Evolutionary conservation across 2,329 filamentous ascomycete genomes (phyloP), one percentile per base, ranked within the genome.

Genomic region (Penicillium sp.): DNA sequence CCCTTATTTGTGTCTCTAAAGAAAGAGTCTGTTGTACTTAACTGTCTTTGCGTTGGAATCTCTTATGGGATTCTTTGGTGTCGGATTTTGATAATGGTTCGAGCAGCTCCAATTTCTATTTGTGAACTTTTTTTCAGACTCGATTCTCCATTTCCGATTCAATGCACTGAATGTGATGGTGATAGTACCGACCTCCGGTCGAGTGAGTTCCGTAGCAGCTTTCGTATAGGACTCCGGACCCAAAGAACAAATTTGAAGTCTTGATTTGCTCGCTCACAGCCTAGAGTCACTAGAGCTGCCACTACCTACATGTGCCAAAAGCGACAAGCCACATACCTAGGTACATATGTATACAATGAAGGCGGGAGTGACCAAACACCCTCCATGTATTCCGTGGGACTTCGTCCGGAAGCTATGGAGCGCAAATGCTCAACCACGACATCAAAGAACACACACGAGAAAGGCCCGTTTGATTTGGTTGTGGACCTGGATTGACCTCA

Each of bases 41-140:
- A 61, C 47, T 55, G 51, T 51, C 39, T 56, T 57, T 55, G 54
- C 45, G 43, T 49, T 51, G 43, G 45, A 48, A 48, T 56, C 48
- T 50, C 44, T 49, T 29, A 12, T 51, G 45, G 45, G 48, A 51
- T 53, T 52, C 45, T 35, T 45, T 40, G 50, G 50, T 52, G 52
- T 54, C 45, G 49, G 60, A 57, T 61, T 61, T 50, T 59, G 56
- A 53, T 52, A 59, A 61, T 61, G 55, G 57, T 65, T 65, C 61
- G 34, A 57, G 54, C 53, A 57, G 42, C 45, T 56, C 43, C 54
- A 58, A 59, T 60, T 55, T 58, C 54, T 49, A 60, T 55, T 54
- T 59, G 53, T 55, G 48, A 54, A 32, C 38, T 42, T 50, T 41
- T 46, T 60, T 56, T 45, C 42, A 47, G 41, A 41, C 32, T 33